Evolutionary conservation across 352 stramenopile genomes (phyloP), one percentile per base, ranked within the genome.

Genomic region (Globisporangium abappressorium): DNA sequence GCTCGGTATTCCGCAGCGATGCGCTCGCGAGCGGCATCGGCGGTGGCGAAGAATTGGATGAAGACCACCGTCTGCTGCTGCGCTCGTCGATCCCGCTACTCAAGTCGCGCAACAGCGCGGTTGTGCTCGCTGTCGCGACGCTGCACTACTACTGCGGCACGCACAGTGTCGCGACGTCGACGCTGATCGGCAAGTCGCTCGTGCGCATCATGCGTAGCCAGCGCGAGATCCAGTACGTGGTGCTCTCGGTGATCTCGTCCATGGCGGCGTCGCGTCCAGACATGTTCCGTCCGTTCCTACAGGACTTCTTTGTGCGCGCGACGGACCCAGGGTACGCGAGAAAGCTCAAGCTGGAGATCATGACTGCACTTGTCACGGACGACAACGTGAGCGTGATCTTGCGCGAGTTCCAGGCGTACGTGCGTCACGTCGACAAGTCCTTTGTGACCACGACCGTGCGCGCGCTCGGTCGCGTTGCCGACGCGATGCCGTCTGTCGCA

Each of bases 171-270:
- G 82, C 81, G 0, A 96, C 85, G 33, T 89, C 93, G 69, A 94
- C 92, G 34, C 80, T 98, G 43, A 94, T 99, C 54, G 97, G 94
- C 64, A 98, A 98, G 77, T 98, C 97, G 41, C 83, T 99, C 20
- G 97, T 99, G 30, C 90, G 97, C 53, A 99, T 99, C 80, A 95
- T 99, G 85, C 90, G 96, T 57, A 98, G 96, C 77, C 84, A 96
- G 66, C 90, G 97, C 38, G 98, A 99, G 79, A 98, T 99, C 74
- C 96, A 99, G 86, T 99, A 98, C 77, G 91, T 99, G 9, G 97
- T 99, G 41, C 82, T 69, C 36, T 95, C 90, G 15, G 95, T 97
- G 11, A 99, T 99, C 73, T 91, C 92, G 34, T 96, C 88, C 6
- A 96, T 99, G 80, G 95, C 96, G 2, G 80, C 79, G n/a, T 92